Conservation (phyloP, 179 eudicot genomes). For the Amaranthus tricolor region DNA sequence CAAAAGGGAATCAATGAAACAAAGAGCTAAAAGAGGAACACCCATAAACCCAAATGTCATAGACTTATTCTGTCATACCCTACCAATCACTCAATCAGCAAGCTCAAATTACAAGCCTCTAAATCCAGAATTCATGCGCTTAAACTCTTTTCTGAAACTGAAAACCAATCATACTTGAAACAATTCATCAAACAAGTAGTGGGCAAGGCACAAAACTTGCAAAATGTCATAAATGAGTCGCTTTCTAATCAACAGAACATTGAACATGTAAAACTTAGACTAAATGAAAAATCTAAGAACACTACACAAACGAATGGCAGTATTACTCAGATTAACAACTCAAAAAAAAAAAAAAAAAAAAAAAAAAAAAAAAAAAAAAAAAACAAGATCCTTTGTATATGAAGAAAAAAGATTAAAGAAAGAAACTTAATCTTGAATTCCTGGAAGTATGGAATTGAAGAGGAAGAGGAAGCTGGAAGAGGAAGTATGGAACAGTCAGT, state of each 20-base stretch:
- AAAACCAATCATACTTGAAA: not conserved
- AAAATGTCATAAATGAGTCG: not conserved
- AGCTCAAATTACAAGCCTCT: not conserved
- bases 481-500: too few relatives aligned
- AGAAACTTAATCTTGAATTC: too few relatives aligned
- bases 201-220: not conserved
- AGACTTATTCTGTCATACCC: not conserved
- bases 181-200: constrained; percentile 9
- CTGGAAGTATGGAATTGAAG: too few relatives aligned
- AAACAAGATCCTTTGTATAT: too few relatives aligned
- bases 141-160: not conserved
- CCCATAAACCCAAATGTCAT: not conserved
- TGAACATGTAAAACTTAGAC: not conserved
- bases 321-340: not conserved
- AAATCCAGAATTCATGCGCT: too few relatives aligned
- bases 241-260: not conserved
- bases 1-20: not conserved
- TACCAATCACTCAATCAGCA: not conserved
- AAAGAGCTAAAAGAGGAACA: not conserved
- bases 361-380: too few relatives aligned
- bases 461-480: too few relatives aligned
- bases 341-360: not conserved
- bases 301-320: not conserved
- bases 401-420: too few relatives aligned
- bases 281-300: too few relatives aligned